Percentiles rank a stretch among this genome's conserved stretches.
Evolutionary conservation across 192 early-diverging fungal species (phyloP).

Genomic region (Linnemannia elongata): DNA sequence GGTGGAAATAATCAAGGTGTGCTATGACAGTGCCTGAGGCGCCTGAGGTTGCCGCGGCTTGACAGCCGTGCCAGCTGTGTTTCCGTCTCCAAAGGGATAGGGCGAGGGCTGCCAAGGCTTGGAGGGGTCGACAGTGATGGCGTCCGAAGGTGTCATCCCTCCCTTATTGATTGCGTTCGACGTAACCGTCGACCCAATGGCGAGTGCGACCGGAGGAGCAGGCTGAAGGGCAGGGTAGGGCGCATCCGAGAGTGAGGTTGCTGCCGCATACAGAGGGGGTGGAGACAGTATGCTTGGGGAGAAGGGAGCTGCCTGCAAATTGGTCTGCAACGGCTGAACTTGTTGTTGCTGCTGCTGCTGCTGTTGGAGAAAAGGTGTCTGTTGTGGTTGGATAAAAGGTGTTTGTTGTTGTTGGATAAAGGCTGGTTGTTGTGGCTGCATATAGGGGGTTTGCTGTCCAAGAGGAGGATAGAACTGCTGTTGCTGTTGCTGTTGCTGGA

Average conservation of each 20-base stretch:
- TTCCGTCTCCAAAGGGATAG: not conserved
- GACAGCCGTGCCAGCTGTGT: not conserved
- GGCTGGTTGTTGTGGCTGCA: not conserved
- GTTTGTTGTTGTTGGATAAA: not conserved
- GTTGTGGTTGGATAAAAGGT: not conserved
- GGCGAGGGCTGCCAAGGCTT: not conserved
- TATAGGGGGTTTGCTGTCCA: not conserved
- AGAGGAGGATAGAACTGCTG: slow-evolving; percentile 4
- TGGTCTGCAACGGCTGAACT: not conserved
- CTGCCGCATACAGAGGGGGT: not conserved
- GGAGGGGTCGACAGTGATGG: not conserved
- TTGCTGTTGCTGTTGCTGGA: not conserved
- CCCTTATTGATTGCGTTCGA: too few species aligned
- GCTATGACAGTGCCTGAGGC: not conserved
- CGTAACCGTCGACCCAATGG: not conserved
- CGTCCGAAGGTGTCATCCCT: not conserved
- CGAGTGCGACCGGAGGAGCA: not conserved
- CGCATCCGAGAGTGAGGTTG: not conserved
- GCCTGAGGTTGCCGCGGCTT: not conserved
- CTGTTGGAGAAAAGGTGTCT: not conserved
- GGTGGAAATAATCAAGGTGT: not conserved
- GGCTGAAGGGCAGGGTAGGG: not conserved
- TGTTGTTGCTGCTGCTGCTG: not conserved
- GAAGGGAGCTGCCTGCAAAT: not conserved
- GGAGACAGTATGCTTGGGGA: not conserved